These are phyloP conservation scores for Trichosanthes cucumerina DNA, from an alignment of 306 rosid genomes.

Conservation along the genomic window DNA sequence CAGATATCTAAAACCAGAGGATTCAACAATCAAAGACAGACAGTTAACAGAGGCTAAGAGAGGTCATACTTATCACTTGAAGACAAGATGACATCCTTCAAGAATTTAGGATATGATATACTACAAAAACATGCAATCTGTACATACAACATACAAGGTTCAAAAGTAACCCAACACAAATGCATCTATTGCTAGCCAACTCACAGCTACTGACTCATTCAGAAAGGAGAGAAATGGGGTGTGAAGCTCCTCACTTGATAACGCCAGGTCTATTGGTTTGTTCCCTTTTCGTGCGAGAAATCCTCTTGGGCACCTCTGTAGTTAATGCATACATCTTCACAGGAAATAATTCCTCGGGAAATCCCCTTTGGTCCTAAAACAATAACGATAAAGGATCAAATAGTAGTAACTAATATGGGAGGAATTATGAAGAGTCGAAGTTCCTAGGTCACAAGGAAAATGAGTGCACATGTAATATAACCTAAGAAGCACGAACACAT, in stretches of 20 bases:
- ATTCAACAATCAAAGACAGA: background rate
- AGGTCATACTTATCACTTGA: background rate
- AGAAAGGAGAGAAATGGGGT: background rate
- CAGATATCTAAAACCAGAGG: background rate
- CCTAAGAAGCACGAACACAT: no score
- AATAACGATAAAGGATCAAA: background rate
- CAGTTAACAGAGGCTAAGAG: background rate
- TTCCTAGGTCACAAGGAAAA: background rate
- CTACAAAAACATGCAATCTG: background rate
- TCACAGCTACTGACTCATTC: background rate
- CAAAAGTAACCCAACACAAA: background rate
- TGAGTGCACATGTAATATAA: background rate
- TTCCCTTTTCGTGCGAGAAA: slow-evolving; percentile 34
- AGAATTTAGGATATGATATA: background rate
- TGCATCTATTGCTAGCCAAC: background rate
- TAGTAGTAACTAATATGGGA: background rate
- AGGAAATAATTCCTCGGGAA: slow-evolving; percentile 61
- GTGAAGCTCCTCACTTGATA: slow-evolving; percentile 40
- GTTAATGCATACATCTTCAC: slow-evolving; percentile 90
- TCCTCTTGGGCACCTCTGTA: slow-evolving; percentile 55
- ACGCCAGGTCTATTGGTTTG: slow-evolving; percentile 56
- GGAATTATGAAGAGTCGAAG: background rate
- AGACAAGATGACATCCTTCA: background rate
- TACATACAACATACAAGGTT: background rate
- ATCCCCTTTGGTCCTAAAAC: slow-evolving; percentile 78